Percentiles rank a stretch among this genome's conserved stretches.
Conservation (phyloP, 2,329 filamentous ascomycete genomes). For the Didymella pomorum region DNA sequence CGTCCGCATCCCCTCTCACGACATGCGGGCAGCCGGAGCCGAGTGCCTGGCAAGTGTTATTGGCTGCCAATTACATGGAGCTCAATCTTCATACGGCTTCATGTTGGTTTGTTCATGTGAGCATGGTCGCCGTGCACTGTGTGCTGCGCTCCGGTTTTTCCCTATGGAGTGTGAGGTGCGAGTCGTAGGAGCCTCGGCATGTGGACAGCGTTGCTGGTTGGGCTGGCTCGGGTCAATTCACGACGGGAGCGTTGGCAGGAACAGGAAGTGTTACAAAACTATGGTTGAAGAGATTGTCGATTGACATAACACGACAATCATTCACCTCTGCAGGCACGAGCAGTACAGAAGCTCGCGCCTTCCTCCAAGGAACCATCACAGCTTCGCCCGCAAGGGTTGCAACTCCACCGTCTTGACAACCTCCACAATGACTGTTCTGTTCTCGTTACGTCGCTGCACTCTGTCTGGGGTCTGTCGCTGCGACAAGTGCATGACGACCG, state of each 20-base stretch:
- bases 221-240: constrained; percentile 9
- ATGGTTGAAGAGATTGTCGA: not conserved
- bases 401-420: constrained; percentile 7
- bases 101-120: constrained; percentile 16
- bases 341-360: not conserved
- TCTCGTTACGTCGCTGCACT: not conserved
- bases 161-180: constrained; percentile 15
- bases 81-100: constrained; percentile 7
- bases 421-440: not conserved
- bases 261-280: no score
- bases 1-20: constrained; percentile 20
- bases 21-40: constrained; percentile 21
- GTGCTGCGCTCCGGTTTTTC: constrained; percentile 22
- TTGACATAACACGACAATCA: not conserved
- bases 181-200: constrained; percentile 22
- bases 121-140: not conserved
- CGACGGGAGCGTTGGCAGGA: not conserved
- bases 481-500: constrained; percentile 25
- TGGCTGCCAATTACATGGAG: constrained; percentile 13
- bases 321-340: not conserved
- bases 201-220: constrained; percentile 9
- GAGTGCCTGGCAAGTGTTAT: constrained; percentile 16
- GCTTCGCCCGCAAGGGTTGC: constrained; percentile 18
- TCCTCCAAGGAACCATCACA: constrained; percentile 5
- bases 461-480: constrained; percentile 8